A percentile compares a stretch with the other conserved stretches of the same genome.
These are phyloP conservation scores for Cadophora luteo-olivacea DNA, from an alignment of 2,329 filamentous ascomycete genomes.

Conservation along the genomic window DNA sequence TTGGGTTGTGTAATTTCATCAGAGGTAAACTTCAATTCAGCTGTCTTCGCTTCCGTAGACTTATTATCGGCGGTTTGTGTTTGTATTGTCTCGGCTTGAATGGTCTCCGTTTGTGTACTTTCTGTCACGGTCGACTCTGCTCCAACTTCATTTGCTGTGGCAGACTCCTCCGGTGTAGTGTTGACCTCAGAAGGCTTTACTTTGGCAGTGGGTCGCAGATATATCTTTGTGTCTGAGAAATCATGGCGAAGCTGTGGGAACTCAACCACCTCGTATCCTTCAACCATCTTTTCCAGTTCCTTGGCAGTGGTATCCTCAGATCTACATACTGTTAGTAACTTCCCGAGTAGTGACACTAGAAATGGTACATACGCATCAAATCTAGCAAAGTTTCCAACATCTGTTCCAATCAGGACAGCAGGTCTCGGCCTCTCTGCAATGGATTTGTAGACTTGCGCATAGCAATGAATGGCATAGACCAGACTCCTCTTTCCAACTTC, in stretches of 20 bases:
- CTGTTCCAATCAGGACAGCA: constrained; percentile 41
- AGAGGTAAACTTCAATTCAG: background rate
- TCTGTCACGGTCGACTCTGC: background rate
- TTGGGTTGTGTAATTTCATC: background rate
- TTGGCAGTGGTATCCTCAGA: constrained; percentile 28
- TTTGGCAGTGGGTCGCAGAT: constrained; percentile 33
- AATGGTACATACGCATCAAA: constrained; percentile 34
- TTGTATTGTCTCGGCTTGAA: background rate
- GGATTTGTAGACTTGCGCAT: constrained; percentile 40
- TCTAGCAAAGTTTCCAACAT: constrained; percentile 40
- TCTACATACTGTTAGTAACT: constrained; percentile 22
- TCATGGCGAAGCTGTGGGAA: constrained; percentile 44
- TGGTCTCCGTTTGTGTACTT: background rate
- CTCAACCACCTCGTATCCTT: constrained; percentile 36
- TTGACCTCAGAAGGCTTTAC: background rate
- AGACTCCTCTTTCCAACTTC: constrained; percentile 38
- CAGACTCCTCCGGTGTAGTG: background rate
- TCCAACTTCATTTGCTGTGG: background rate
- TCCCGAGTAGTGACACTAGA: background rate
- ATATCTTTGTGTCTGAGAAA: constrained; percentile 45
- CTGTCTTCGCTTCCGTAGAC: background rate
- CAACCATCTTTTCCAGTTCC: constrained; percentile 37
- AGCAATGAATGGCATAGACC: constrained; percentile 47
- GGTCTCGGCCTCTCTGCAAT: constrained; percentile 37
- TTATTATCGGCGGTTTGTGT: background rate